Evolutionary conservation across 768 basidiomycete species (phyloP).

Genomic region (Nidularia sp.): DNA sequence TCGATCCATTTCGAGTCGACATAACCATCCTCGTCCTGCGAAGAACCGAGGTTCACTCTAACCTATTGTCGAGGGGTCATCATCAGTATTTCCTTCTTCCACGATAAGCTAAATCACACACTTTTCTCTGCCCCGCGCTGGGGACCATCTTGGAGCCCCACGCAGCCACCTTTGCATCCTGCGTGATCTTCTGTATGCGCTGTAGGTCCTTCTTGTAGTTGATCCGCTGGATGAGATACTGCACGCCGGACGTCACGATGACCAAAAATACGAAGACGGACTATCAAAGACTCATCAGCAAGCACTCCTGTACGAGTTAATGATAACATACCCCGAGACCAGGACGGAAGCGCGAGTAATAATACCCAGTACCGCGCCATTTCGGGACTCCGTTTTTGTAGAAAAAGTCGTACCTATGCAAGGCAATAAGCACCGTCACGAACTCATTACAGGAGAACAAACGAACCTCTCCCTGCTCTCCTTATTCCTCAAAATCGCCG

Average conservation of each 20-base stretch:
- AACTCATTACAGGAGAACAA: no score
- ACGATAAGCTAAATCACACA: no score
- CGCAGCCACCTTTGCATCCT: constrained; percentile 65
- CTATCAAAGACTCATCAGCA: constrained; percentile 28
- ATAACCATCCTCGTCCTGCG: constrained; percentile 56
- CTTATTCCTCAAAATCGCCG: constrained; percentile 71
- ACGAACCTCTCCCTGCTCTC: constrained; percentile 76
- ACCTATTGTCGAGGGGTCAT: no score
- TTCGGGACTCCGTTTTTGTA: constrained; percentile 96
- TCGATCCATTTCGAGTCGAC: constrained; percentile 56
- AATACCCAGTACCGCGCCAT: constrained; percentile 96
- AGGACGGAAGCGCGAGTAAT: constrained; percentile 95
- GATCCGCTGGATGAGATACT: constrained; percentile 74
- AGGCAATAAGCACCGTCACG: no score
- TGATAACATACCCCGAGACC: constrained; percentile 63
- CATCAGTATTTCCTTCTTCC: no score
- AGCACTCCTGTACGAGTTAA: constrained; percentile 3
- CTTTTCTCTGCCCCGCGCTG: constrained; percentile 64
- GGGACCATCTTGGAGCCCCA: constrained; percentile 81
- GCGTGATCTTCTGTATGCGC: constrained; percentile 59
- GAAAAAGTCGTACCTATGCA: constrained; percentile 81
- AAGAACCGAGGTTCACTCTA: constrained; percentile 63
- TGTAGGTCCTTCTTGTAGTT: constrained; percentile 72
- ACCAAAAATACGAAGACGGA: constrained; percentile 75
- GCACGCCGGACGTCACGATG: constrained; percentile 73